Conservation (phyloP, 345 rosid genomes). For the Microcos paniculata region DNA sequence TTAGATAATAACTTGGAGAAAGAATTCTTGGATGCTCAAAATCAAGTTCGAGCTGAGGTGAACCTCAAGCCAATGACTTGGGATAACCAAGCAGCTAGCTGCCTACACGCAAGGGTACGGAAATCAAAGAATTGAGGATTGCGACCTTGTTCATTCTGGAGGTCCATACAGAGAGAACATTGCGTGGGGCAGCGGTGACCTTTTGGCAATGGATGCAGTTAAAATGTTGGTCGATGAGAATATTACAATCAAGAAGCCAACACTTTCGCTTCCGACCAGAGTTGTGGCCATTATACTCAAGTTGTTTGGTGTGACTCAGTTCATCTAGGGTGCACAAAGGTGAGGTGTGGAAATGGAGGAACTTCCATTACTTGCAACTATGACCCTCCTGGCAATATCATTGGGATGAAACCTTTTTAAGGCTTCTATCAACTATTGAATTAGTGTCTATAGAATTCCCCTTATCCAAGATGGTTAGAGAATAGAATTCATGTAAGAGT, state of each 20-base stretch:
- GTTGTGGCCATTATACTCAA: slow-evolving; percentile 69
- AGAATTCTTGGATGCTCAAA: slow-evolving; percentile 46
- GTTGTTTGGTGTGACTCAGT: slow-evolving; percentile 60
- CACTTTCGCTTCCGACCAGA: slow-evolving; percentile 39
- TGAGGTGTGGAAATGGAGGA: slow-evolving; percentile 48
- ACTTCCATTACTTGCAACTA: slow-evolving; percentile 57
- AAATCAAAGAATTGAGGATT: slow-evolving; percentile 22
- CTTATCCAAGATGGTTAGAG: too few relatives aligned
- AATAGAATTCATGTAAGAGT: too few relatives aligned
- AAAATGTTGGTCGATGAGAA: slow-evolving; percentile 55
- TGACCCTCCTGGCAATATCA: slow-evolving; percentile 54
- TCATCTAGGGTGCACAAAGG: slow-evolving; percentile 63
- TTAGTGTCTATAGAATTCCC: too few relatives aligned
- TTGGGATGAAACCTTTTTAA: slow-evolving; percentile 43
- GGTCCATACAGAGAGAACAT: slow-evolving; percentile 58
- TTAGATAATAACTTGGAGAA: too few relatives aligned
- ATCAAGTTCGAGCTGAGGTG: slow-evolving; percentile 40
- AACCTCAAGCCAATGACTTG: too few relatives aligned
- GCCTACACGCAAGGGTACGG: slow-evolving; percentile 42
- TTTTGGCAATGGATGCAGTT: slow-evolving; percentile 41
- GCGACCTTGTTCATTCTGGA: slow-evolving; percentile 46
- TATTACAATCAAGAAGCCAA: slow-evolving; percentile 46
- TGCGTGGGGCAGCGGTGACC: slow-evolving; percentile 38
- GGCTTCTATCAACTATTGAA: neutral
- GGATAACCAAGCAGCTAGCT: slow-evolving; percentile 35